A percentile compares a stretch with the other conserved stretches of the same genome.
phyloP scores from a whole-genome alignment of 163 green algal species.

The Prototheca wickerhamii region DNA sequence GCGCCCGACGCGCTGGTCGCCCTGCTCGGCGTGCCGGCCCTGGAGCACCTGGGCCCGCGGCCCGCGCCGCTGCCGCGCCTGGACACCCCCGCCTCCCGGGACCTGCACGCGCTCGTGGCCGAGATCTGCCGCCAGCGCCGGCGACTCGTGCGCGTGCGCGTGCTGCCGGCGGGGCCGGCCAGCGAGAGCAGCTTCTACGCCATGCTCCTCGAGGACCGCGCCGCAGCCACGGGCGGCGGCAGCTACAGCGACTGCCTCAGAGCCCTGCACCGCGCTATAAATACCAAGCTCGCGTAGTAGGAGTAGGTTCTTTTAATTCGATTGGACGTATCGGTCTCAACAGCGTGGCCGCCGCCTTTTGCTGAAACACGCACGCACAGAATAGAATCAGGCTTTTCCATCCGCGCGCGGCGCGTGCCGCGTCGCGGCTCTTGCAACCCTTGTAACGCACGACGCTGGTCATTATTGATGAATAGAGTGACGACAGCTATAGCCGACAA shows the following conservation, averaged over 20 bases:
- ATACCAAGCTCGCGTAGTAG: slow-evolving; percentile 49
- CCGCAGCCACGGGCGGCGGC: slow-evolving; percentile 49
- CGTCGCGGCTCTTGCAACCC: neutral
- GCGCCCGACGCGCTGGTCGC: slow-evolving; percentile 34
- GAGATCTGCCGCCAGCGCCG: slow-evolving; percentile 58
- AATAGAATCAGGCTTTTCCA: too few species aligned
- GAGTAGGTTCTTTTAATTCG: neutral
- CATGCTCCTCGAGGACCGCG: slow-evolving; percentile 79
- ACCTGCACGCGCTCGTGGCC: slow-evolving; percentile 49
- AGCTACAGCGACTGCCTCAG: slow-evolving; percentile 94
- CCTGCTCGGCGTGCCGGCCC: slow-evolving; percentile 47
- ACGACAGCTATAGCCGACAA: too few species aligned
- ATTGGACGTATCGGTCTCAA: neutral
- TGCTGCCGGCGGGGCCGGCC: slow-evolving; percentile 38
- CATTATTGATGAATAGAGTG: neutral
- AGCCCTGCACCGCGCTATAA: slow-evolving; percentile 79
- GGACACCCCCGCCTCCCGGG: slow-evolving; percentile 28
- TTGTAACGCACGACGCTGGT: neutral
- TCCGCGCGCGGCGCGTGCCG: too few species aligned
- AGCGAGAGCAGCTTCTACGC: slow-evolving; percentile 61
- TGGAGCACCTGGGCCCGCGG: neutral
- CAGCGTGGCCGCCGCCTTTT: neutral
- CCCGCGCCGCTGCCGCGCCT: slow-evolving; percentile 30
- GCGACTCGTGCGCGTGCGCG: slow-evolving; percentile 64
- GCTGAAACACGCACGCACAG: neutral